These are phyloP conservation scores for Periconia macrospinosa DNA, from an alignment of 2,329 filamentous ascomycete species.

Conservation along the genomic window DNA sequence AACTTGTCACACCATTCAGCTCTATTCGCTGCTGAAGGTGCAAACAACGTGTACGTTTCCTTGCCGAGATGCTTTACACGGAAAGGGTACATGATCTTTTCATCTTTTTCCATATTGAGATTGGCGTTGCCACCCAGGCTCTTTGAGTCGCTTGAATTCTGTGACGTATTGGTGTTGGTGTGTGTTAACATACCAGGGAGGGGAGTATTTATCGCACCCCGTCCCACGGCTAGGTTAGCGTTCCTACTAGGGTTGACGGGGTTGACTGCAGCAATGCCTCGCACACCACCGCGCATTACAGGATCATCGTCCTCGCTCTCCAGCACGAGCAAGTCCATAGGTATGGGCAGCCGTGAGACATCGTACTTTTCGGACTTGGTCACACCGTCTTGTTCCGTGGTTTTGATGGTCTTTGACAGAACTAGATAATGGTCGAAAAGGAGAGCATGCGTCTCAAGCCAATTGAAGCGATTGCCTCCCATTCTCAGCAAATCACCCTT, in stretches of 20 bases:
- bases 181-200: slow-evolving; percentile 63
- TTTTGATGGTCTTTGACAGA: slow-evolving; percentile 75
- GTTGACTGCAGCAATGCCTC: slow-evolving; percentile 65
- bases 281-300: slow-evolving; percentile 76
- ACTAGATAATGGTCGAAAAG: slow-evolving; percentile 97
- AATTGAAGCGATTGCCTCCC: slow-evolving; percentile 85
- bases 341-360: slow-evolving; percentile 91
- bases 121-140: slow-evolving; percentile 57
- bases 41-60: slow-evolving; percentile 89
- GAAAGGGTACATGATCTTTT: slow-evolving; percentile 87
- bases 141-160: slow-evolving; percentile 43
- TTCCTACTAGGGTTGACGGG: slow-evolving; percentile 44
- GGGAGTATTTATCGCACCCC: slow-evolving; percentile 46
- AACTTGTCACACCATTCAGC: slow-evolving; percentile 93
- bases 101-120: slow-evolving; percentile 63
- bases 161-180: slow-evolving; percentile 66
- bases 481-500: slow-evolving; percentile 87
- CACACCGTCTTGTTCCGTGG: slow-evolving; percentile 68
- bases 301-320: slow-evolving; percentile 93
- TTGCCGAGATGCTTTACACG: slow-evolving; percentile 93
- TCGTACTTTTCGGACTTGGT: slow-evolving; percentile 83
- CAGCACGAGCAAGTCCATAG: slow-evolving; percentile 91
- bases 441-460: slow-evolving; percentile 91
- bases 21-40: slow-evolving; percentile 72
- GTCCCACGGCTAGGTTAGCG: slow-evolving; percentile 52